Conservation (phyloP, 2,329 filamentous ascomycete genomes). For the Ustilaginoidea virens region DNA sequence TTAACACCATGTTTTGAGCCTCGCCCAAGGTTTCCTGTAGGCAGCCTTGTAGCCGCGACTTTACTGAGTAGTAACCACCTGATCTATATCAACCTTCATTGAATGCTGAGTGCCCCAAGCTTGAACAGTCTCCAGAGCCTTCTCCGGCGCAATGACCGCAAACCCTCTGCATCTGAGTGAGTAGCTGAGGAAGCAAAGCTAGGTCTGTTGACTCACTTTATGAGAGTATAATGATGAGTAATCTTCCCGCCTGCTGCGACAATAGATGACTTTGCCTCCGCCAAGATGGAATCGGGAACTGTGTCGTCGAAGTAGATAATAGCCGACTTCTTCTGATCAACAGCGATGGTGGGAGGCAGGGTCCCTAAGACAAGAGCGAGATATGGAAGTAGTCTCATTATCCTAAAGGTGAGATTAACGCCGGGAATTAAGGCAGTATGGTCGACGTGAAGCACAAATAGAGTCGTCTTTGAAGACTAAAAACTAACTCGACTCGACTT, state of each 20-base stretch:
- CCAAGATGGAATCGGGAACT: conserved; percentile 49
- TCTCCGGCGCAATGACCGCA: conserved; percentile 55
- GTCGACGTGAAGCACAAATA: no score
- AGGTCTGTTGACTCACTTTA: conserved; percentile 38
- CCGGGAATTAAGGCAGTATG: no score
- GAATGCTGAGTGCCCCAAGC: conserved; percentile 36
- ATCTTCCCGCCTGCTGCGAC: conserved; percentile 56
- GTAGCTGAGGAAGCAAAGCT: conserved; percentile 1
- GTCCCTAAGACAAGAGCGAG: conserved; percentile 41
- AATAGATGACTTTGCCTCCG: conserved; percentile 58
- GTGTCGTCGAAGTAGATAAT: conserved; percentile 63
- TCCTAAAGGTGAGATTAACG: no score
- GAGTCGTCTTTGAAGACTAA: no score
- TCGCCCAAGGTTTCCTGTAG: no score
- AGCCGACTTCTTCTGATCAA: conserved; percentile 55
- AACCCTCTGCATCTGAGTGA: conserved; percentile 47
- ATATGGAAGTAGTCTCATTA: conserved; percentile 50
- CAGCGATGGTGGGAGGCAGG: conserved; percentile 41
- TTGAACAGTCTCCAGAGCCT: conserved; percentile 52
- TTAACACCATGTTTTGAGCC: no score
- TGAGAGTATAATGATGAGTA: conserved; percentile 58
- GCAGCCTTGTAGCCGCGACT: no score
- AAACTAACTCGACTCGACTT: no score
- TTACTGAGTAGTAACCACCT: conserved; percentile 37
- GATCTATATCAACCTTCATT: conserved; percentile 57